Base-by-base conservation (phyloP, 2,329 filamentous ascomycete genomes). In the Aspergillus flavus region DNA sequence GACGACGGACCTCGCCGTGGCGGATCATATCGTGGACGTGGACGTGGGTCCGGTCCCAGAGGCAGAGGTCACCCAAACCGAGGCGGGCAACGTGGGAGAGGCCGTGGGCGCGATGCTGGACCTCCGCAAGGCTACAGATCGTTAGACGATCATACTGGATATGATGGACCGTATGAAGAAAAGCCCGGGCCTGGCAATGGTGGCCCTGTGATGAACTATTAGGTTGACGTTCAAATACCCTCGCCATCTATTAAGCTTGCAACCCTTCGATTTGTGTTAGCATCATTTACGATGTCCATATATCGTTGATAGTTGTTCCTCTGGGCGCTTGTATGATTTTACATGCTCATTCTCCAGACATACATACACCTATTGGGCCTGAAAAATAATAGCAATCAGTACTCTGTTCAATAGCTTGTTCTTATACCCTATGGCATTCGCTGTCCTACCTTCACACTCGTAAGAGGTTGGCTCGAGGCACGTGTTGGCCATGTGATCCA, bases 111-210 rank as follows among this genome's bases (percentile, higher is more conserved):
- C 12, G 79, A 85, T 54, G 78, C 81, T 30, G 83, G 84, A 26
- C 82, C 83, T 30, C 79, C 81, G 61, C 81, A 83, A 64, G 80
- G 82, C 52, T 92, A 92, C 73, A 84, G 85, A 62, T 91, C 89
- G 2, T 81, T 92, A 2, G 90, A 92, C 73, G 90, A 92, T 68
- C 76, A 80, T 59, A 68, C 66, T 62, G 73, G 71, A 11, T 75
- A 79, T 54, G 69, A 66, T 61, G 73, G 71, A 6, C 56, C 71
- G 4, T 61, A 61, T 41, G 68, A 69, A 30, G 72, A 74, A n/a
- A 73, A 71, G 50, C 65, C 67, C 12, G 72, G 73, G 14, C 61
- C 71, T 43, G 69, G 68, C 28, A 65, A 65, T 55, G 73, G 70
- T n/a, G 71, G 67, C 28, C 73, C 73, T 26, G 66, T 76, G 16